A percentile compares a stretch with the other conserved stretches of the same genome.
phyloP scores from a whole-genome alignment of 139 green algal species.

The Chlorella sp. region DNA sequence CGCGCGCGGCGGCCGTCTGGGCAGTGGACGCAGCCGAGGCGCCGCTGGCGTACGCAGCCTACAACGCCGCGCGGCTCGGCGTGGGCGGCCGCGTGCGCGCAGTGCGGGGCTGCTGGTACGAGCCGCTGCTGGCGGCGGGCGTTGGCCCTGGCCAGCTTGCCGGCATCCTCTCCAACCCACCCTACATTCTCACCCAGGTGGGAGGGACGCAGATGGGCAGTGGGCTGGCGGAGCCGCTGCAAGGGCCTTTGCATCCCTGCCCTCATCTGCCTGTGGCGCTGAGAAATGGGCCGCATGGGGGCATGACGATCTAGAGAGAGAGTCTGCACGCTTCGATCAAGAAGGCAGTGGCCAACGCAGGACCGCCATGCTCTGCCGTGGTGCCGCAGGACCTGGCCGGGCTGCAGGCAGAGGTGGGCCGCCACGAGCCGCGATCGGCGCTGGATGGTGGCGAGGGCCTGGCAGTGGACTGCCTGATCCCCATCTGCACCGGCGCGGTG shows the following conservation, averaged over 20 bases:
- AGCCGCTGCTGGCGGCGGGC: conserved; percentile 48
- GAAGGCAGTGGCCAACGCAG: too few relatives aligned
- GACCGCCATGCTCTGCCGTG: too few relatives aligned
- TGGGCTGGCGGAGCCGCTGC: too few relatives aligned
- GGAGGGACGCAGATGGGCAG: too few relatives aligned
- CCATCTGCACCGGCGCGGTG: conserved; percentile 49
- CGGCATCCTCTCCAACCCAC: conserved; percentile 93
- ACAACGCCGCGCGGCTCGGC: conserved; percentile 54
- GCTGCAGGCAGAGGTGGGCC: conserved; percentile 55
- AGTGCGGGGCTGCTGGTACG: conserved; percentile 72
- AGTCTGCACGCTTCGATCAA: too few relatives aligned
- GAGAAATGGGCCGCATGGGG: too few relatives aligned
- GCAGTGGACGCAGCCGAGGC: conserved; percentile 67
- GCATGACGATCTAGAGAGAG: too few relatives aligned
- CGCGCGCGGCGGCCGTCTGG: conserved; percentile 43
- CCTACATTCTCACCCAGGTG: conserved; percentile 85
- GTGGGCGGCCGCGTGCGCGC: conserved; percentile 41
- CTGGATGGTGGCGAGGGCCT: conserved; percentile 77
- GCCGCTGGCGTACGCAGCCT: conserved; percentile 53
- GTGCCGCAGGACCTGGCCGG: conserved; percentile 63
- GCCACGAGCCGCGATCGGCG: conserved; percentile 82
- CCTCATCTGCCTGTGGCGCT: too few relatives aligned
- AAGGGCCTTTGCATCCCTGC: too few relatives aligned
- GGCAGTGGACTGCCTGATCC: conserved; percentile 64
- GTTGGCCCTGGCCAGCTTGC: conserved; percentile 30